Conservation (phyloP, 2,329 filamentous ascomycete species). For the Fusarium annulatum region DNA sequence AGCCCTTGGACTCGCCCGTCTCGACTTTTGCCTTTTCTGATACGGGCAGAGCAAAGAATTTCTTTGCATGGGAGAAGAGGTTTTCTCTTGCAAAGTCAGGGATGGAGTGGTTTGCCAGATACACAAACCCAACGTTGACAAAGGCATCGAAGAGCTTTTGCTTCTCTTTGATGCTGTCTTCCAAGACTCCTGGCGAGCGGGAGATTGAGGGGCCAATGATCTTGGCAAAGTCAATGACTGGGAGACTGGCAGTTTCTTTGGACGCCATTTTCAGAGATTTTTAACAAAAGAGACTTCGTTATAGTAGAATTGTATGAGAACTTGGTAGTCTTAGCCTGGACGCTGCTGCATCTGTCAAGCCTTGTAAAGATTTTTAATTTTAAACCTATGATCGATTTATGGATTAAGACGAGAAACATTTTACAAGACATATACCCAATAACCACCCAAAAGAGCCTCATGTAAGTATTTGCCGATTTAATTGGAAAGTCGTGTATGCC, state of each 20-base stretch:
- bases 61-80: background rate
- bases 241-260: background rate
- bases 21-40: background rate
- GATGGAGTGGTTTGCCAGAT: background rate
- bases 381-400: background rate
- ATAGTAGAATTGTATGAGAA: too few species aligned
- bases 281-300: accelerated
- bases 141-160: background rate
- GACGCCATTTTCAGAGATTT: background rate
- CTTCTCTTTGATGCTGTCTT: background rate
- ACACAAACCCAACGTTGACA: background rate
- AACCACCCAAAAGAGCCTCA: background rate
- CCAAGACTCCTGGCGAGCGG: background rate
- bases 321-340: accelerated
- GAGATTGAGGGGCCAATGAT: background rate
- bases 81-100: background rate
- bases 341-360: background rate
- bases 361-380: background rate
- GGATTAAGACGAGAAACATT: too few species aligned
- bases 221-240: background rate
- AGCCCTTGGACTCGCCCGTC: background rate
- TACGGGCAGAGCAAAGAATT: background rate
- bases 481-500: background rate
- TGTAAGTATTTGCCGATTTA: background rate
- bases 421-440: background rate